Evolutionary conservation across 2,329 filamentous ascomycete species (phyloP).

Genomic region (Rhexocercosporidium sp.): DNA sequence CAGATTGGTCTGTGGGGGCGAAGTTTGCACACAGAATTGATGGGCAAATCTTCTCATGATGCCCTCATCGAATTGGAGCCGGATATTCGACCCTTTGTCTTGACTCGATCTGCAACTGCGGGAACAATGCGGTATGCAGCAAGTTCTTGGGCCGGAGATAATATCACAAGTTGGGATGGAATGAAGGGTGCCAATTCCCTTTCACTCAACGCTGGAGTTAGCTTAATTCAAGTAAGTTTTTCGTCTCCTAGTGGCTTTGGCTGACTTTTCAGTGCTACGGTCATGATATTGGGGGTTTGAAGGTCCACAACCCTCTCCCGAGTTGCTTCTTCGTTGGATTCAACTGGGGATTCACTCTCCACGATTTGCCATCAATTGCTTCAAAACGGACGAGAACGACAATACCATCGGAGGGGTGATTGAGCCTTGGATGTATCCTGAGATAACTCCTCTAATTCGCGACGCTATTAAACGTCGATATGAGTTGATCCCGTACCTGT

Average conservation of each 20-base stretch:
- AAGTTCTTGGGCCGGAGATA: conserved; percentile 78
- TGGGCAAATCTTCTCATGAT: conserved; percentile 73
- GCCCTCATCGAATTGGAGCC: conserved; percentile 65
- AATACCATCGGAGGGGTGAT: conserved; percentile 74
- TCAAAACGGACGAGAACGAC: conserved; percentile 71
- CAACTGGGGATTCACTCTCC: conserved; percentile 73
- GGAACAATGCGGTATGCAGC: conserved; percentile 73
- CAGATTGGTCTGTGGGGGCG: conserved; percentile 73
- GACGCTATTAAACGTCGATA: conserved; percentile 73
- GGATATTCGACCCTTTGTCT: conserved; percentile 66
- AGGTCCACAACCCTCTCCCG: conserved; percentile 72
- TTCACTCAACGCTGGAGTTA: conserved; percentile 70
- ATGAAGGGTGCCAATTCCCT: conserved; percentile 76
- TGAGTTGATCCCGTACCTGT: conserved; percentile 73
- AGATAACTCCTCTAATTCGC: conserved; percentile 66
- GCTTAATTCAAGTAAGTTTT: conserved; percentile 61
- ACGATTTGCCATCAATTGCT: conserved; percentile 79
- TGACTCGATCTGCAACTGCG: conserved; percentile 73
- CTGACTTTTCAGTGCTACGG: conserved; percentile 59
- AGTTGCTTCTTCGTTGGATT: conserved; percentile 74
- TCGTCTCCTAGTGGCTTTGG: not conserved
- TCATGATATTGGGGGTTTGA: conserved; percentile 80
- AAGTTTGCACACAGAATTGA: conserved; percentile 71
- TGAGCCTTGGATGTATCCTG: conserved; percentile 79
- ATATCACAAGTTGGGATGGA: conserved; percentile 73